These are phyloP conservation scores for Recurvomyces mirabilis DNA, from an alignment of 495 filamentous ascomycete genomes.

Conservation along the genomic window DNA sequence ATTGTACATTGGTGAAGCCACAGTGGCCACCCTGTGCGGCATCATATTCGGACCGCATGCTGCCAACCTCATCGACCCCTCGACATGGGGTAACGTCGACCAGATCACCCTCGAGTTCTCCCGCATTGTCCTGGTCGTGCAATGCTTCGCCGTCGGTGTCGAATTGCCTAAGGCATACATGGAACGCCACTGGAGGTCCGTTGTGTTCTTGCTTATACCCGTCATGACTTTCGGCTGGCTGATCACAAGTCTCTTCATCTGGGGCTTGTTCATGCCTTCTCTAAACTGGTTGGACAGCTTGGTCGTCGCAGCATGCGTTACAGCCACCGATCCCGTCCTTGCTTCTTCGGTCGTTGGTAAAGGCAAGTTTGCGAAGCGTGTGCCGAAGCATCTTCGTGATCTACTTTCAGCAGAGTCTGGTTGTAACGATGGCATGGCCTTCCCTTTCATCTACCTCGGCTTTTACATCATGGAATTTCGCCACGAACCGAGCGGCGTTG, in stretches of 20 bases:
- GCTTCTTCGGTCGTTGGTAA: constrained; percentile 98
- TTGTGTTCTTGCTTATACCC: constrained; percentile 74
- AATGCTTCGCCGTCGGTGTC: constrained; percentile 98
- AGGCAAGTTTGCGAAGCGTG: constrained; percentile 94
- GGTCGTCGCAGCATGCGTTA: constrained; percentile 81
- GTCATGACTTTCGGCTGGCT: constrained; percentile 99
- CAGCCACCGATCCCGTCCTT: constrained; percentile 93
- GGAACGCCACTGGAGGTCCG: constrained; percentile 95
- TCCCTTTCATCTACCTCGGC: constrained; percentile 91
- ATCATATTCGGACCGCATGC: constrained; percentile 96
- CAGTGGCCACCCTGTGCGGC: constrained; percentile 88
- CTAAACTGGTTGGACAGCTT: constrained; percentile 84
- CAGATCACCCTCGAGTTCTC: constrained; percentile 96
- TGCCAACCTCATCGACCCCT: constrained; percentile 78
- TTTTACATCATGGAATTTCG: constrained; percentile 79
- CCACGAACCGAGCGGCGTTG: constrained; percentile 52
- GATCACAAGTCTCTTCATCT: constrained; percentile 86
- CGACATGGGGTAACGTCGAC: constrained; percentile 82
- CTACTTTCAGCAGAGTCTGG: constrained; percentile 93
- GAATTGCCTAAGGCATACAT: constrained; percentile 96
- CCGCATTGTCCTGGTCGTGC: constrained; percentile 92
- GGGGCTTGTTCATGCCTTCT: constrained; percentile 71
- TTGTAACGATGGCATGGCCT: constrained; percentile 99
- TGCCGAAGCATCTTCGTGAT: constrained; percentile 94
- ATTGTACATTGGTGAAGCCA: constrained; percentile 97